Conservation (phyloP, 2,329 filamentous ascomycete species). For the Pseudodiploospora longispora region DNA sequence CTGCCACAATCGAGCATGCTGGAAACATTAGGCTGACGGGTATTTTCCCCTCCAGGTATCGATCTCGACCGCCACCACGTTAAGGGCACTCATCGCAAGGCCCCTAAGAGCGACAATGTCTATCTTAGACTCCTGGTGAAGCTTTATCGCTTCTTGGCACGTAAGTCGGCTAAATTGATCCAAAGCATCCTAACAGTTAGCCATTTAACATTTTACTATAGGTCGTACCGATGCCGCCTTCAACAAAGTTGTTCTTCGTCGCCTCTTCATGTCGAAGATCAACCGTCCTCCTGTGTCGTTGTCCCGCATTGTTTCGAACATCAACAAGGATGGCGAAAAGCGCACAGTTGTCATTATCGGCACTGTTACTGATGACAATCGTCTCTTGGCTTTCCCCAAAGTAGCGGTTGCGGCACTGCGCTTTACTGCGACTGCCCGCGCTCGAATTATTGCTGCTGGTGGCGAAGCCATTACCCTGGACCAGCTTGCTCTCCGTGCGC, state of each 20-base stretch:
- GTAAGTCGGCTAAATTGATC: slow-evolving; percentile 48
- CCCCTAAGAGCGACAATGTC: slow-evolving; percentile 96
- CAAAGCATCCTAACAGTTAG: slow-evolving; percentile 2
- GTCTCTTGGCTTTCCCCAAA: slow-evolving; percentile 84
- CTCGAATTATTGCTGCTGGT: slow-evolving; percentile 85
- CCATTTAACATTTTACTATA: slow-evolving; percentile 24
- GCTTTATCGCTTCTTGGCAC: slow-evolving; percentile 93
- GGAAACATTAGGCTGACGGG: slow-evolving; percentile 55
- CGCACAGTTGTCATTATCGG: slow-evolving; percentile 93
- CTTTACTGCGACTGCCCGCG: slow-evolving; percentile 93
- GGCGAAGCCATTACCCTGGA: slow-evolving; percentile 94
- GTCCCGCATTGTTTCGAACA: slow-evolving; percentile 74
- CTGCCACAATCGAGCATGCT: slow-evolving; percentile 51
- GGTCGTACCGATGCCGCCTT: slow-evolving; percentile 94
- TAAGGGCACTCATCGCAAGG: slow-evolving; percentile 74
- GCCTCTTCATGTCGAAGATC: slow-evolving; percentile 97
- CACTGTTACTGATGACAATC: slow-evolving; percentile 97
- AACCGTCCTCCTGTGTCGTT: slow-evolving; percentile 94
- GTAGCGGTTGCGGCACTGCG: slow-evolving; percentile 86
- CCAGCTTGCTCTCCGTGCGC: slow-evolving; percentile 90
- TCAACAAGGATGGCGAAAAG: slow-evolving; percentile 56
- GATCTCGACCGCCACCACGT: slow-evolving; percentile 65
- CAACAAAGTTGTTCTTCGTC: slow-evolving; percentile 98
- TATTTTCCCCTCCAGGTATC: slow-evolving; percentile 52
- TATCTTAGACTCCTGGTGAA: slow-evolving; percentile 97